Conservation (phyloP, 2,329 filamentous ascomycete genomes). For the Tolypocladium inflatum region DNA sequence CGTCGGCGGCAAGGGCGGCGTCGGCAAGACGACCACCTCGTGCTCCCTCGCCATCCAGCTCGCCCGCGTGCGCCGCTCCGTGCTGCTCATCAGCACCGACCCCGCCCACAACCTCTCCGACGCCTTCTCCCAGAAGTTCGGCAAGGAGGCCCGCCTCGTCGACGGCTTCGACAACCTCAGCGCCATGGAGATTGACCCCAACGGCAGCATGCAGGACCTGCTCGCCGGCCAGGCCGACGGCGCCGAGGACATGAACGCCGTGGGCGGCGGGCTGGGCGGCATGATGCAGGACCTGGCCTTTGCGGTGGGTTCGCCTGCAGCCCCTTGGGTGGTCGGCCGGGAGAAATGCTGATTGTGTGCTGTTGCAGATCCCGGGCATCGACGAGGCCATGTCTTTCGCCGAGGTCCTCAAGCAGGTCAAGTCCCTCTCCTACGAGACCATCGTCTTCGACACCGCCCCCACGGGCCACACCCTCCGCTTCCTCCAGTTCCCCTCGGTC, state of each 20-base stretch:
- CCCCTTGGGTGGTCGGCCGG: background rate
- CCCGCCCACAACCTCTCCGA: constrained; percentile 97
- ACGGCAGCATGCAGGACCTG: constrained; percentile 93
- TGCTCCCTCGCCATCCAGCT: constrained; percentile 98
- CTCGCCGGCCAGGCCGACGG: constrained; percentile 70
- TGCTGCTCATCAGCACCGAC: constrained; percentile 96
- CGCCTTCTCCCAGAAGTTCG: constrained; percentile 97
- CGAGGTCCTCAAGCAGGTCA: constrained; percentile 98
- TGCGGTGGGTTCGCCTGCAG: constrained; percentile 48
- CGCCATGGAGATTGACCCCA: constrained; percentile 99
- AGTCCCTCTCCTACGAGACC: constrained; percentile 95
- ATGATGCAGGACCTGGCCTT: constrained; percentile 99
- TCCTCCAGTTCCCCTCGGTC: constrained; percentile 95
- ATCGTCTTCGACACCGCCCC: constrained; percentile 99
- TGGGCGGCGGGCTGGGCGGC: constrained; percentile 68
- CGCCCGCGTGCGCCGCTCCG: constrained; percentile 85
- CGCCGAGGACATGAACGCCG: constrained; percentile 55
- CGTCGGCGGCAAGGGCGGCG: constrained; percentile 94
- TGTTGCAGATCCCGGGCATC: constrained; percentile 78
- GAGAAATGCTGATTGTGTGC: constrained; percentile 5
- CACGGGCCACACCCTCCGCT: constrained; percentile 94
- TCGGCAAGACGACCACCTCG: constrained; percentile 98
- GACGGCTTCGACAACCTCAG: constrained; percentile 89
- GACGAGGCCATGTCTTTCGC: constrained; percentile 99
- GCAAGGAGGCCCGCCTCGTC: constrained; percentile 90